Base-by-base conservation (phyloP, 2,329 filamentous ascomycete genomes). In the Diaporthe vaccinii region DNA sequence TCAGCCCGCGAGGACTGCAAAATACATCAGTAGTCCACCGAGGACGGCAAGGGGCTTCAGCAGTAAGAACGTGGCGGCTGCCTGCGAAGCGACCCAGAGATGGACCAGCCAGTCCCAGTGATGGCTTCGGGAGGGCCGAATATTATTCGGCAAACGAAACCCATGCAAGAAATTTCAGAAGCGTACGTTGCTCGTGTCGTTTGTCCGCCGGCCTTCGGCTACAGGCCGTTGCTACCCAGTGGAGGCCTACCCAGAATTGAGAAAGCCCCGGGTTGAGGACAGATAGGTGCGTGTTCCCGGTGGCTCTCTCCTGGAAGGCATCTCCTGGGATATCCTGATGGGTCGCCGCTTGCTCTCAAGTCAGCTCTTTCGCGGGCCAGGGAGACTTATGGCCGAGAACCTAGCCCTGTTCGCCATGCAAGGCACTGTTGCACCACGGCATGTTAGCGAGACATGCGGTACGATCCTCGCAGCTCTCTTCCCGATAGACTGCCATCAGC, bases 31-130 rank as follows among this genome's bases (percentile, higher is more conserved):
- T 55, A 62, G 70, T 46, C 9, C 17, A 41, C 36, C 12, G 70
- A 28, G n/a, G 34, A 53, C 34, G 70, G 70, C 57, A 41, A 61
- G 53, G 69, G 69, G 61, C 55, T 31, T 49, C 55, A 65, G 71
- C 41, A 55, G 25, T 46, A 55, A 55, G 51, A 44, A 34, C 20
- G 46, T 65, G 58, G 49, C 44, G 46, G 41, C 12, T 73, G n/a
- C 49, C 58, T 62, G 51, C 51, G 44, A 62, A 53, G 31, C 34
- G 17, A 4, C 10, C 41, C 3, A 34, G 70, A 73, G 58, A 22
- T 65, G 36, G 44, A 44, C 44, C 51, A n/a, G 46, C 69, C 34
- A 44, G 12, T 31, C 55, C 17, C 2, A 28, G 17, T 41, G 25
- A 65, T 53, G 70, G 17, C 49, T 55, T 55, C 46, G 17, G 46